These are phyloP conservation scores for Drechslerella coelobrocha DNA, from an alignment of 2,329 filamentous ascomycete genomes.

Conservation along the genomic window DNA sequence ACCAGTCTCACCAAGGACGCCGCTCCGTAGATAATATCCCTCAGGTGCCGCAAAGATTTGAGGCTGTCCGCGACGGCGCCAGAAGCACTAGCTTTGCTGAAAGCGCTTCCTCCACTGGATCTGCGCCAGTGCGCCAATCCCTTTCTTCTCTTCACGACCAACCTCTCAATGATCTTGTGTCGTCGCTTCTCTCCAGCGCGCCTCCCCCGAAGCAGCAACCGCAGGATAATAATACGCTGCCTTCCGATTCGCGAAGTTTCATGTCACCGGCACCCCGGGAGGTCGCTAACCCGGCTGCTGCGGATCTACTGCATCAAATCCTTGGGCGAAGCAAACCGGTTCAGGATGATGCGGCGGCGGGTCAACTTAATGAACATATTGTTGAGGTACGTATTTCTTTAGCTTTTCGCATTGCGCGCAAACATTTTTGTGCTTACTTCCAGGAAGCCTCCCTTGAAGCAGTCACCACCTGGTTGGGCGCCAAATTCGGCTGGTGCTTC, in stretches of 20 bases:
- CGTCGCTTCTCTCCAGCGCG: conserved; percentile 39
- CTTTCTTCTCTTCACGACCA: conserved; percentile 33
- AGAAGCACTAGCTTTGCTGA: conserved; percentile 46
- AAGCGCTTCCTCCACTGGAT: conserved; percentile 15
- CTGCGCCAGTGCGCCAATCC: conserved; percentile 22
- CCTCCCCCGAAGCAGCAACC: conserved; percentile 33
- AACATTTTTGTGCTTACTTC: conserved; percentile 13
- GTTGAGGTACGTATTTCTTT: conserved; percentile 20
- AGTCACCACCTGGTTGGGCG: conserved; percentile 23
- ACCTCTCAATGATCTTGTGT: conserved; percentile 40
- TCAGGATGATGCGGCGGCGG: conserved; percentile 50
- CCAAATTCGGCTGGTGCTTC: conserved; percentile 29
- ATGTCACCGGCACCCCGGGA: conserved; percentile 58
- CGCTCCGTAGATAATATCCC: conserved; percentile 46
- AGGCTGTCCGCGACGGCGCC: conserved; percentile 41
- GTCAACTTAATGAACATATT: conserved; percentile 25
- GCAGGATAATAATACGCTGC: conserved; percentile 3
- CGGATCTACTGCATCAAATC: conserved; percentile 80
- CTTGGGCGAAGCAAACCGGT: conserved; percentile 73
- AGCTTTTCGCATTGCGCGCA: background rate
- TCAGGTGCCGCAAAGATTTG: conserved; percentile 38
- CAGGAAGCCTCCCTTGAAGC: background rate
- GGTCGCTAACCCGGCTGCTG: conserved; percentile 70
- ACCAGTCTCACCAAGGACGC: conserved; percentile 31
- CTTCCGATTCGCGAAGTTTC: conserved; percentile 63